phyloP scores from a whole-genome alignment of 169 alveolate species.

The Plasmodium knowlesi region DNA sequence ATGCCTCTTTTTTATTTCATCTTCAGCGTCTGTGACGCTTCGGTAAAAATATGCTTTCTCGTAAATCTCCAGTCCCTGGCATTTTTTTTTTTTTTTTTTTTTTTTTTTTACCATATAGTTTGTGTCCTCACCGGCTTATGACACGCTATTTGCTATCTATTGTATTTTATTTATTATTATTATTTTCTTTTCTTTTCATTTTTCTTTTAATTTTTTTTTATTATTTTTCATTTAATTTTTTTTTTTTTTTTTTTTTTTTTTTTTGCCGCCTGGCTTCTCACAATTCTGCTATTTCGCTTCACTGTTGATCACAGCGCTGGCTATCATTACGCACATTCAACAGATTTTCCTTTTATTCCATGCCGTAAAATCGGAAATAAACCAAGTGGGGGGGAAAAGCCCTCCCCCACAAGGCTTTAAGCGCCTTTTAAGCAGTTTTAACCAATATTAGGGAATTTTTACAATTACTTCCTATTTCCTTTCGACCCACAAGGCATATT shows the following conservation, averaged over 20 bases:
- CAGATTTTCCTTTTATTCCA: background rate
- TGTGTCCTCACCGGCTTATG: background rate
- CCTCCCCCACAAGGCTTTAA: background rate
- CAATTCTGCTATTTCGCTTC: background rate
- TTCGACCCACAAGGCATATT: background rate
- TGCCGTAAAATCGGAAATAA: background rate
- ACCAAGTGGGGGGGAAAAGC: background rate
- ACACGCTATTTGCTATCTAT: background rate
- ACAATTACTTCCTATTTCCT: background rate
- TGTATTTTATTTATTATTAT: no score
- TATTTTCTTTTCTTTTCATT: background rate
- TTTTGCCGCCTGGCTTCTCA: background rate
- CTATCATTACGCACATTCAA: background rate
- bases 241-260: background rate
- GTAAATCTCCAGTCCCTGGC: background rate
- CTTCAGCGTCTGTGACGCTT: background rate
- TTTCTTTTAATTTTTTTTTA: background rate
- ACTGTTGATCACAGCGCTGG: background rate
- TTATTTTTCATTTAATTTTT: no score
- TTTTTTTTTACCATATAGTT: background rate
- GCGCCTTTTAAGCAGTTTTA: background rate
- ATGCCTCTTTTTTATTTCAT: background rate
- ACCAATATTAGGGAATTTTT: background rate
- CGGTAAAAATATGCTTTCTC: background rate
- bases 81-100: background rate